Base-by-base conservation (phyloP, 139 green algal species). In the Chlamydomonas applanata region DNA sequence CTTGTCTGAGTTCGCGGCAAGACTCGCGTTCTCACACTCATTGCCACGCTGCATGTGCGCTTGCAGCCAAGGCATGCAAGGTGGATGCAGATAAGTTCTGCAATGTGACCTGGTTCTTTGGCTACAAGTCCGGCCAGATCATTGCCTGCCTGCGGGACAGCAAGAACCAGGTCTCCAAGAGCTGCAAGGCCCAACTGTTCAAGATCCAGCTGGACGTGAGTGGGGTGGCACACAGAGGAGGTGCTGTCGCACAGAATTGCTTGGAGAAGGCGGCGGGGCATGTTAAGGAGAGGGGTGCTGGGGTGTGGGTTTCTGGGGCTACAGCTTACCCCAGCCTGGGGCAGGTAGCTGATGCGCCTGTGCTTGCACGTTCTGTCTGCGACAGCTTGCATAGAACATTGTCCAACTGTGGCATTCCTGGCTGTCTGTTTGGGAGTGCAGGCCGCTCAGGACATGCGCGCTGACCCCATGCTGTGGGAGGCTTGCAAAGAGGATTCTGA, bases 11-110 rank as follows among this genome's bases (percentile, higher is more conserved):
- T n/a, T n/a, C n/a, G n/a, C n/a, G n/a, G n/a, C n/a, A n/a, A n/a
- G n/a, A n/a, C n/a, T n/a, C n/a, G n/a, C n/a, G n/a, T n/a, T n/a
- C n/a, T n/a, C n/a, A n/a, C n/a, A n/a, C n/a, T n/a, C n/a, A n/a
- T n/a, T n/a, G n/a, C n/a, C n/a, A n/a, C n/a, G n/a, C n/a, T n/a
- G n/a, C n/a, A n/a, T n/a, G n/a, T 69, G 32, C 20, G 11, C 69
- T 0, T 82, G 76, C 77, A 91, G 87, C 90, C 30, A 81, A 81
- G 45, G 87, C 89, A 0, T 95, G 91, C 74, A 91, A 93, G 54
- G 71, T 69, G 11, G 91, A 96, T 70, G 87, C 88, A 5, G 75
- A 84, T 4, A 90, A 89, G 56, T 72, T 83, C 63, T 97, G 90
- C 73, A 82, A 84, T 54, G 68, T 87, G 0, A 86, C 81, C 17